Base-by-base conservation (phyloP, 139 green algal genomes). In the Volvox africanus region DNA sequence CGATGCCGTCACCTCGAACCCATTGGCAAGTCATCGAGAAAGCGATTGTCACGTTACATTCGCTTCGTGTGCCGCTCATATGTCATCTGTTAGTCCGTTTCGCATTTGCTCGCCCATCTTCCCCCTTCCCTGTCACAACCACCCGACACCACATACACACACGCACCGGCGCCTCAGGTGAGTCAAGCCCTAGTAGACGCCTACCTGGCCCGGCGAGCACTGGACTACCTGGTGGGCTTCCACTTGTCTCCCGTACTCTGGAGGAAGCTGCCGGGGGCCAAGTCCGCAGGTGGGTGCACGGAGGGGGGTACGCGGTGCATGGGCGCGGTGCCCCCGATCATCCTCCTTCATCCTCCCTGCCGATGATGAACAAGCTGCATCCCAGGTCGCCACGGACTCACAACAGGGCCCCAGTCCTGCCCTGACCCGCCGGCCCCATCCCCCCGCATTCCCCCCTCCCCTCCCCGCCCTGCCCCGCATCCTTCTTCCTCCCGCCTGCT, bases 141-240 rank as follows among this genome's bases (percentile, higher is more conserved):
- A 61, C 69, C 78, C 83, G 21, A 67, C 0, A 67, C 78, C 22
- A 36, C 36, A 21, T 9, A 18, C 71, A 16, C 50, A 19, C 61
- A 26, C 30, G 11, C 76, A 61, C 55, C 9, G 13, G 44, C 44
- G 44, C 83, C 28, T 22, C 80, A 94, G 80, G 91, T 98, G 3
- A 94, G 88, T 83, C 26, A 78, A 21, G 61, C 77, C 14, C 94
- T 99, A 82, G 97, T 99, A 77, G 93, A 98, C 35, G 98, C 98
- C 9, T 99, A 99, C 94, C 89, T 98, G 61, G 97, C 97, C 0
- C 92, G 98, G 18, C 89, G 96, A 0, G 96, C 95, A 1, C 95
- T 99, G 44, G 98, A 99, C 93, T 99, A 98, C 93, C 93, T 99
- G n/a, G 92, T 99, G 67, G 98, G 98, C 19, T 99, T 98, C 92